Evolutionary conservation across 768 basidiomycete genomes (phyloP).

Genomic region (Lepiota brunneoincarnata): DNA sequence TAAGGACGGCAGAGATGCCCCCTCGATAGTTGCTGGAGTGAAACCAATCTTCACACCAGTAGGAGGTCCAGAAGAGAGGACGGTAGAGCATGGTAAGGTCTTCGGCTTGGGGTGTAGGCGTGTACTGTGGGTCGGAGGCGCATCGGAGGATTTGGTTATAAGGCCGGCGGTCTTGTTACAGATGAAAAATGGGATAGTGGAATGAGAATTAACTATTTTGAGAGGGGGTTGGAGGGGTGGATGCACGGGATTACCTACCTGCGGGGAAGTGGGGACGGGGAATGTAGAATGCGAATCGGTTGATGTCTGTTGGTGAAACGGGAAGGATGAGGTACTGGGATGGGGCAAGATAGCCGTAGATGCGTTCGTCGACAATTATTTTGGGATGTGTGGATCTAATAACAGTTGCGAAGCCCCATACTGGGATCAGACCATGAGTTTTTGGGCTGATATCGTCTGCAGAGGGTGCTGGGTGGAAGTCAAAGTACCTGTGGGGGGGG

Average conservation of each 20-base stretch:
- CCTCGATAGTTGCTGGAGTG: conserved; percentile 47
- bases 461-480: conserved; percentile 55
- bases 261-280: conserved; percentile 60
- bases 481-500: conserved; percentile 52
- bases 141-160: conserved; percentile 71
- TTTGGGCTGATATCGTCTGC: conserved; percentile 23
- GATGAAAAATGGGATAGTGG: too few relatives aligned
- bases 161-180: conserved; percentile 52
- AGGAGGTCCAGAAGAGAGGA: conserved; percentile 74
- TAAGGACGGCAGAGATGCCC: conserved; percentile 45
- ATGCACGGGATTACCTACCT: conserved; percentile 33
- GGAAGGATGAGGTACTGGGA: conserved; percentile 53
- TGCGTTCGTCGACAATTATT: conserved; percentile 51
- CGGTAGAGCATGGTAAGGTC: conserved; percentile 72
- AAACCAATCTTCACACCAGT: conserved; percentile 75
- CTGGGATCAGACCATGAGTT: conserved; percentile 64
- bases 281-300: conserved; percentile 53
- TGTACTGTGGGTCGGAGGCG: conserved; percentile 51
- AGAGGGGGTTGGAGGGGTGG: not conserved
- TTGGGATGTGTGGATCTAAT: conserved; percentile 45
- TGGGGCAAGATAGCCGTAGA: conserved; percentile 66
- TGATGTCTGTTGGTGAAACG: conserved; percentile 49
- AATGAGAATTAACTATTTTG: conserved; percentile 14
- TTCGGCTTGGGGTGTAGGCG: conserved; percentile 42
- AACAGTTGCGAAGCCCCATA: conserved; percentile 71